Base-by-base conservation (phyloP, 306 rosid genomes). In the Hippophae rhamnoides region DNA sequence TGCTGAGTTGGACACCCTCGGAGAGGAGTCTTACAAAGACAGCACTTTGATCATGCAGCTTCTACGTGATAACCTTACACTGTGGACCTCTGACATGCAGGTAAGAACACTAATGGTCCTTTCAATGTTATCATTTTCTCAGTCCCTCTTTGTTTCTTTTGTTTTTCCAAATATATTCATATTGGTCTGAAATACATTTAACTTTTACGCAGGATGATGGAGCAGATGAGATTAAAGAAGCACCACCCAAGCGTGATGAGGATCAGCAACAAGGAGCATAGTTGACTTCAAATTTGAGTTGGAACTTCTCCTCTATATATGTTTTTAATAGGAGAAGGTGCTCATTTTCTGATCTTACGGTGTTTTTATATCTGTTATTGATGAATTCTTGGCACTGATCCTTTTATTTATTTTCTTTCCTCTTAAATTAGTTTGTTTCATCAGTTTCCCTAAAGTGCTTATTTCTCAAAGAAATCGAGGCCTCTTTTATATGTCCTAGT, bases 61-160 rank as follows among this genome's bases (percentile, higher is more conserved):
- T 66, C 99, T 93, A 41, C 99, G 99, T 57, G 99, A 93, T 58
- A 93, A 93, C 79, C 95, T 93, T 71, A 89, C 99, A 48, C 95
- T 93, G 8, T 93, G 99, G 97, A 93, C 97, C 64, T 93, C 95
- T 11, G 99, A 93, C 76, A 88, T 93, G 99, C 99, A 93, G 97
- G 99, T 89, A 70, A 14, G 55, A 44, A 47, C 62, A 53, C 8
- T 11, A 59, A 31, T 31, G 38, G 38, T 31, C 38, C 38, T 31
- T 31, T 2, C 38, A 1, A 2, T 31, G 38, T 31, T 31, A 31
- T 31, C 26, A 25, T 5, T 12, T 49, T 51, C 8, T 60, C 26
- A 18, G 26, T 18, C 43, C 9, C 2, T 10, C 2, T 50, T 12
- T 7, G 1, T 43, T 58, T 9, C 9, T 60, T 43, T 25, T 18